Base-by-base conservation (phyloP, 495 filamentous ascomycete genomes). In the Neurospora sp. region DNA sequence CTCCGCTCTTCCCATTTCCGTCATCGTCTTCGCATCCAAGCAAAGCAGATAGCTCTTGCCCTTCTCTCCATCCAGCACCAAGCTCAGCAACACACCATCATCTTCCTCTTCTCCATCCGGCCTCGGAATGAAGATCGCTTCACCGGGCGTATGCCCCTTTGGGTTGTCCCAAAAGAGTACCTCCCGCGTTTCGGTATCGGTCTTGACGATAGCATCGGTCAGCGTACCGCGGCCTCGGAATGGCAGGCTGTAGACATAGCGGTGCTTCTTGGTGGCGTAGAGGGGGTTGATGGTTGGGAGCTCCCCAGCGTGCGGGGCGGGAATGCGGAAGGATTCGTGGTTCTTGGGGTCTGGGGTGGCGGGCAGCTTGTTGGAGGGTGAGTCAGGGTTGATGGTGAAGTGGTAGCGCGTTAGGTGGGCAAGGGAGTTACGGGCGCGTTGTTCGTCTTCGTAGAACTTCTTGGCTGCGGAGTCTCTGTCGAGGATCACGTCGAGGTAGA, bases 61-160 rank as follows among this genome's bases (percentile, higher is more conserved):
- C 7, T 77, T 81, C 12, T 75, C 69, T 0, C 92, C 91, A 78
- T 96, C 89, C 12, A 96, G 82, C 3, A 95, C 87, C 0, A 94
- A 88, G 75, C 85, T 92, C 48, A 96, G 79, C 69, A 94, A 78
- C 1, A 93, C 87, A 0, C 93, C 92, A 42, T 92, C 90, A 77
- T 96, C 93, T 75, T 92, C 90, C 27, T 84, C 87, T 8, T 76
- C 75, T 0, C 73, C 69, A 3, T 23, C 74, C 2, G 86, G 86
- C 38, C 89, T 81, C 0, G 88, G 83, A 0, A 94, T 83, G 74
- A 95, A 94, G 66, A 94, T 90, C 0, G 92, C 85, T 76, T 95
- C 92, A 4, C 92, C 90, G 0, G 92, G 90, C 0, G 87, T 91
- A 70, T 94, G 91, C 0, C 86, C 91, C 69, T 87, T 83, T 14